Evolutionary conservation across 768 basidiomycete genomes (phyloP), one percentile per base, ranked within the genome.

Genomic region (Trametes villosa): DNA sequence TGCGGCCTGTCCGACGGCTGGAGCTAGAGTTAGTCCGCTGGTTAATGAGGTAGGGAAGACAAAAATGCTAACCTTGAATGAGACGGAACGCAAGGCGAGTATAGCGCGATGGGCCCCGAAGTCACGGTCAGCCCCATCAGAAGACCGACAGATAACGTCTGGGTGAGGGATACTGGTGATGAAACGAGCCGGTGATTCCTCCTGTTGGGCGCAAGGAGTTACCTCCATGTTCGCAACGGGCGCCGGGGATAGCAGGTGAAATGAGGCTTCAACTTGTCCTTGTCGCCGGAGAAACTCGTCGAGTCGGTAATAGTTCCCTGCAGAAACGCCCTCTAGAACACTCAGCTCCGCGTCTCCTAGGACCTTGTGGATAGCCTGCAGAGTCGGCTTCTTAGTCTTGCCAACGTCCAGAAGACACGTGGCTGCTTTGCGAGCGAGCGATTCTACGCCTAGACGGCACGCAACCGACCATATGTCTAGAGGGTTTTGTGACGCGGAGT

Each of bases 141-240:
- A 26, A n/a, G 51, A 53, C 3, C 51, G 38, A 30, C 51, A 53
- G 26, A 53, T 17, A 17, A 53, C 18, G n/a, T 53, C 51, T 6
- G 36, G 51, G 7, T 24, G 11, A 3, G 38, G 51, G 6, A 53
- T 30, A 18, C n/a, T 26, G 38, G 24, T 26, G 26, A 27, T 15
- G 6, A 53, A 53, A 6, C 4, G 20, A 18, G 12, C 12, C 18
- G 24, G 44, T 24, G 24, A 26, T 9, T 5, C 40, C 15, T 13
- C 40, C 9, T 9, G 18, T 13, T 47, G 9, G 12, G 27, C 13
- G 4, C 22, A 3, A 47, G 46, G 27, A 4, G 9, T 30, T n/a
- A n/a, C n/a, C n/a, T n/a, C n/a, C n/a, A n/a, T n/a, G n/a, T 24
- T 17, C 9, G 34, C 6, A 27, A 44, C n/a, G 18, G 53, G 30